These are phyloP conservation scores for Umbelopsis sp. DNA, from an alignment of 192 early-diverging fungal species.

Conservation along the genomic window DNA sequence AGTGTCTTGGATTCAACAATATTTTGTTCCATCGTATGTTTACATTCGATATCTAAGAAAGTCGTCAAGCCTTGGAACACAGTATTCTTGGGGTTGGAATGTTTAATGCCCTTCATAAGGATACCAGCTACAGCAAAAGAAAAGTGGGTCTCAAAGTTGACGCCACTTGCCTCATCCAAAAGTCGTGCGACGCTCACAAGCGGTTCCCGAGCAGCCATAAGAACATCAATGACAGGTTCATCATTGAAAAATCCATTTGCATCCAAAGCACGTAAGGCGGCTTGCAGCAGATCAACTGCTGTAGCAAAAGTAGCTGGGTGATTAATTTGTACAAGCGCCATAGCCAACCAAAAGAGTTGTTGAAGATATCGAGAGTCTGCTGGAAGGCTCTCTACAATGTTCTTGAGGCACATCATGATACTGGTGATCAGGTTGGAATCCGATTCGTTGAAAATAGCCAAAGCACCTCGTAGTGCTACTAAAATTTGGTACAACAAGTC, in stretches of 20 bases:
- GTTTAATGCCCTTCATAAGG: conserved; percentile 82
- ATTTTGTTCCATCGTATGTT: conserved; percentile 40
- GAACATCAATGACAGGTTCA: conserved; percentile 69
- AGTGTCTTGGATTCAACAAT: conserved; percentile 53
- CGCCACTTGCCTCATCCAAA: conserved; percentile 73
- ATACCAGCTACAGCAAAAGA: conserved; percentile 81
- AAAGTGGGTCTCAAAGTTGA: conserved; percentile 87
- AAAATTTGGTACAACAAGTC: conserved; percentile 93
- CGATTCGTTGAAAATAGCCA: conserved; percentile 83
- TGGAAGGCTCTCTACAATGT: conserved; percentile 83
- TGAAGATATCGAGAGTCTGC: conserved; percentile 80
- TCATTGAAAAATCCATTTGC: conserved; percentile 68
- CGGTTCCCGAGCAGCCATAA: conserved; percentile 71
- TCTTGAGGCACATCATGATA: conserved; percentile 89
- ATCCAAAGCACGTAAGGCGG: conserved; percentile 78
- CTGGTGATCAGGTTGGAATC: conserved; percentile 80
- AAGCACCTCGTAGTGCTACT: conserved; percentile 83
- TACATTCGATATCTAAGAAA: conserved; percentile 76
- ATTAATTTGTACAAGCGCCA: conserved; percentile 86
- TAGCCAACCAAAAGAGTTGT: conserved; percentile 89
- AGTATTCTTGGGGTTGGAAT: conserved; percentile 71
- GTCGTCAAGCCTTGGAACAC: conserved; percentile 70
- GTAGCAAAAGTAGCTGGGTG: conserved; percentile 77
- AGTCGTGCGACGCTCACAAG: conserved; percentile 71
- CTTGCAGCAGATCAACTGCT: conserved; percentile 70